Evolutionary conservation across 1,139 yeast species (phyloP).

Genomic region (Candida frijolesensis): DNA sequence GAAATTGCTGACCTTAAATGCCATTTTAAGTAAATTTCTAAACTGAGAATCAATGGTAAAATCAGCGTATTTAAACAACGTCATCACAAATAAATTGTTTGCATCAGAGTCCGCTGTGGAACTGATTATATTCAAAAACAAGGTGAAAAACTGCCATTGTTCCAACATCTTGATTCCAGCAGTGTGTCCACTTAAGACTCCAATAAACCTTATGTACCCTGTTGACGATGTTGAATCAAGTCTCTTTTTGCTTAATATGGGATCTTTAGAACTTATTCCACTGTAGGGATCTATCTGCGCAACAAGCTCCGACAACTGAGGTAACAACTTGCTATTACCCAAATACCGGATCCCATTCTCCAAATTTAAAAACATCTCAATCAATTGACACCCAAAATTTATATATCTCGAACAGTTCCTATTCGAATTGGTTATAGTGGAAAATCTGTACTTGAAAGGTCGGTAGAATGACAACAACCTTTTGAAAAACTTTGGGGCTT

Average conservation of each 20-base stretch:
- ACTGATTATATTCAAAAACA: conserved; percentile 72
- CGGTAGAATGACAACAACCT: conserved; percentile 83
- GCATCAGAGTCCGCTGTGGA: conserved; percentile 28
- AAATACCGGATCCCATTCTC: conserved; percentile 73
- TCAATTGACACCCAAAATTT: conserved; percentile 70
- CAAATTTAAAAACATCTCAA: conserved; percentile 60
- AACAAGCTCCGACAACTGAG: conserved; percentile 84
- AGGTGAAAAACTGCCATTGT: conserved; percentile 83
- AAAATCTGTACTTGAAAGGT: conserved; percentile 86
- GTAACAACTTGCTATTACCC: conserved; percentile 71
- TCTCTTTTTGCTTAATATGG: conserved; percentile 64
- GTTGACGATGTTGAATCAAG: conserved; percentile 65
- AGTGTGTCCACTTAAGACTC: conserved; percentile 60
- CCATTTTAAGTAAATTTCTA: conserved; percentile 64
- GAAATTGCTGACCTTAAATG: conserved; percentile 57
- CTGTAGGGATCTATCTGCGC: conserved; percentile 84
- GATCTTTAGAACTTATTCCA: conserved; percentile 73
- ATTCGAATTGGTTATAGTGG: conserved; percentile 43
- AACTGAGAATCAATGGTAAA: conserved; percentile 67
- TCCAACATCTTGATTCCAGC: conserved; percentile 71
- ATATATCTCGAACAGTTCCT: conserved; percentile 58
- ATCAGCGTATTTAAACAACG: conserved; percentile 63
- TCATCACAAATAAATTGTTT: conserved; percentile 58
- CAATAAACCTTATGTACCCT: conserved; percentile 81
- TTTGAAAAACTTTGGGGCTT: conserved; percentile 80